phyloP scores from a whole-genome alignment of 768 basidiomycete species.

The Hemileccinum rubropunctum region DNA sequence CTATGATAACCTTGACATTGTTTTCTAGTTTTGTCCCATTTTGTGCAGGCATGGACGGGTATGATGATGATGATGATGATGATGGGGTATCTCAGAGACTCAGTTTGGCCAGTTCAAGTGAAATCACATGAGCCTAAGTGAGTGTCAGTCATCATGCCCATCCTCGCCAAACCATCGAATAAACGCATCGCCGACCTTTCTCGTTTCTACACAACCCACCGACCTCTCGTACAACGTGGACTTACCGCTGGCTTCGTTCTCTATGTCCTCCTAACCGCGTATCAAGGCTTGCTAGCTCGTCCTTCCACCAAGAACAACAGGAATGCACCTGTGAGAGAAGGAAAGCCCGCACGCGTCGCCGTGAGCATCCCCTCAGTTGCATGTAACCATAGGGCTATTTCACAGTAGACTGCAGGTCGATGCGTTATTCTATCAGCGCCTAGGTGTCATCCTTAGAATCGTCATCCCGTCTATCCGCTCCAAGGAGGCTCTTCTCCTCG shows the following conservation, averaged over 20 bases:
- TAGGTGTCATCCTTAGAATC: conserved; percentile 75
- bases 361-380: conserved; percentile 39
- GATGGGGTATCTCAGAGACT: too few relatives aligned
- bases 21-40: not conserved
- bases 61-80: not conserved
- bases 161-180: conserved; percentile 29
- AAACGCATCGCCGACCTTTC: conserved; percentile 43
- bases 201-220: conserved; percentile 56
- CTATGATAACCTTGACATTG: conserved; percentile 43
- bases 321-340: conserved; percentile 25
- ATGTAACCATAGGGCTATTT: not conserved
- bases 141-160: conserved; percentile 19
- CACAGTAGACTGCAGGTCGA: conserved; percentile 61
- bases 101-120: too few relatives aligned
- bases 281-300: conserved; percentile 51
- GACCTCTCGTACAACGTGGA: conserved; percentile 69
- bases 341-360: conserved; percentile 61
- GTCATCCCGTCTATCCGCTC: conserved; percentile 84
- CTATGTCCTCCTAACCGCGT: conserved; percentile 67
- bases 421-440: conserved; percentile 81
- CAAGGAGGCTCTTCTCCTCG: conserved; percentile 83
- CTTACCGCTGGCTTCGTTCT: conserved; percentile 68
- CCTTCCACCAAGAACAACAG: conserved; percentile 25
- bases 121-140: conserved; percentile 12
- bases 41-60: conserved; percentile 5